Evolutionary conservation across 176 grass and related monocot species (phyloP).

Genomic region (Aegilops speltoides): DNA sequence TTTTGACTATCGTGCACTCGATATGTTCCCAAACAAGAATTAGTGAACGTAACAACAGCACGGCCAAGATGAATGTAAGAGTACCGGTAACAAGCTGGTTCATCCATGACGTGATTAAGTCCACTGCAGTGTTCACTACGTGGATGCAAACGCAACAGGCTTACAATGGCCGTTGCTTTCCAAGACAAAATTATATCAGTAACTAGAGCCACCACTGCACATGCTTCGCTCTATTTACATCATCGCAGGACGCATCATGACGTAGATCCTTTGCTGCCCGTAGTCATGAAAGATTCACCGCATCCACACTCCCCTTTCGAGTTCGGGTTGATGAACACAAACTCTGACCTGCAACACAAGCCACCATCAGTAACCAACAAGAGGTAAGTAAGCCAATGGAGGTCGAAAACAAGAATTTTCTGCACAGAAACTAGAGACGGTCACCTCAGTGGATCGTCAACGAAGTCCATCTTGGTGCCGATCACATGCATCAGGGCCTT

Average conservation of each 20-base stretch:
- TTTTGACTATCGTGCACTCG: neutral
- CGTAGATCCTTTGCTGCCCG: conserved; percentile 44
- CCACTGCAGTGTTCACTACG: neutral
- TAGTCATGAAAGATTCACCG: conserved; percentile 92
- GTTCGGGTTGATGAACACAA: conserved; percentile 93
- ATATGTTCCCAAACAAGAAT: neutral
- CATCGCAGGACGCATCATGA: neutral
- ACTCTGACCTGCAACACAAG: conserved; percentile 63
- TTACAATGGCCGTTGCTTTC: neutral
- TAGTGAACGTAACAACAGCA: neutral
- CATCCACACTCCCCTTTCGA: conserved; percentile 87
- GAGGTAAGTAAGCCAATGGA: neutral
- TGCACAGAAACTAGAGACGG: neutral
- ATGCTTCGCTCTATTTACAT: conserved; percentile 8
- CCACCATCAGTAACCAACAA: neutral
- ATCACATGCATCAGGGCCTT: conserved; percentile 97
- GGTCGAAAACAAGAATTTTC: neutral
- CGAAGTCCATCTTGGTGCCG: conserved; percentile 89
- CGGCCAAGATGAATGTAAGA: neutral
- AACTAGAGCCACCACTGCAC: neutral
- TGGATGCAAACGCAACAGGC: neutral
- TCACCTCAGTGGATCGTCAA: conserved; percentile 72
- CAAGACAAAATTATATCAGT: neutral
- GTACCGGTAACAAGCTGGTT: neutral
- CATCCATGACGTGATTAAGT: neutral